phyloP scores from a whole-genome alignment of 805 yeast species.

The Suhomyces sp. region DNA sequence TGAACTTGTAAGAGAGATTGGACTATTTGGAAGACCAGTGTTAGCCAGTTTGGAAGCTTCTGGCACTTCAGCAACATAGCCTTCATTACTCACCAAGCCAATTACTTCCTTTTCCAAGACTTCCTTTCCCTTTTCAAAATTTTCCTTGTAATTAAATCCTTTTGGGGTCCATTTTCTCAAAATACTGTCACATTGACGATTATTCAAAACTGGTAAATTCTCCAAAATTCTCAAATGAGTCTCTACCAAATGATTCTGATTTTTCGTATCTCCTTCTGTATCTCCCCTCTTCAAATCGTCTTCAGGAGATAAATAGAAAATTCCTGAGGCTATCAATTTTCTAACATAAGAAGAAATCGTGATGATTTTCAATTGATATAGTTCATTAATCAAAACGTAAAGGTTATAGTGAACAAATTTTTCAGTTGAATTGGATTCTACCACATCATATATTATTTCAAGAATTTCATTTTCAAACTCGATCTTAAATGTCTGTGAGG shows the following conservation, averaged over 20 bases:
- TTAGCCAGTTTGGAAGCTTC: neutral
- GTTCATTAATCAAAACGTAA: constrained; percentile 51
- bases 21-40: too few species aligned
- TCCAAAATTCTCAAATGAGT: constrained; percentile 58
- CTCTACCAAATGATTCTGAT: constrained; percentile 26
- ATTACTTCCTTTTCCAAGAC: constrained; percentile 32
- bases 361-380: constrained; percentile 50
- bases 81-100: constrained; percentile 10
- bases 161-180: constrained; percentile 47
- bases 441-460: constrained; percentile 37
- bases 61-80: too few species aligned
- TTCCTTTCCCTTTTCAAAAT: constrained; percentile 40
- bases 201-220: constrained; percentile 55
- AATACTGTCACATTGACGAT: constrained; percentile 56
- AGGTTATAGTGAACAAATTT: constrained; percentile 22
- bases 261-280: constrained; percentile 23
- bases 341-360: constrained; percentile 69
- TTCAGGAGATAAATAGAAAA: constrained; percentile 57
- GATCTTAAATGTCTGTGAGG: constrained; percentile 32
- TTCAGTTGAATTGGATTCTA: constrained; percentile 19
- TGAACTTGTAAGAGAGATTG: too few species aligned
- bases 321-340: constrained; percentile 81
- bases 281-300: constrained; percentile 14
- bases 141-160: constrained; percentile 28
- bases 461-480: constrained; percentile 44